A percentile compares a stretch with the other conserved stretches of the same genome.
Conservation (phyloP, 495 filamentous ascomycete species). For the Physcia stellaris region DNA sequence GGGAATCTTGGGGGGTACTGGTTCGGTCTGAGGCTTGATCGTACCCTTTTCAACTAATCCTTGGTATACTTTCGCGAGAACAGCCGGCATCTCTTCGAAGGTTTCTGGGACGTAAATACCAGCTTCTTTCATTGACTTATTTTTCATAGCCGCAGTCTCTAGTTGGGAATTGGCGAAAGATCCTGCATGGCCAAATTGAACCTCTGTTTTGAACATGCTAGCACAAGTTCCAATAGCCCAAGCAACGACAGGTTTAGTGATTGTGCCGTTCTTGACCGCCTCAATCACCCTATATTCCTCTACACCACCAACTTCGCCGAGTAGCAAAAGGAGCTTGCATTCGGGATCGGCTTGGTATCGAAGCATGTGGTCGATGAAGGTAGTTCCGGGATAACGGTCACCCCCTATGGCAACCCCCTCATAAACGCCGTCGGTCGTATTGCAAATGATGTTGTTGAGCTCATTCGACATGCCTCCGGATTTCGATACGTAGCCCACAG, state of each 20-base stretch:
- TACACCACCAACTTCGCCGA: slow-evolving; percentile 98
- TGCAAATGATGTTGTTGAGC: slow-evolving; percentile 96
- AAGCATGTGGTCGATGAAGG: slow-evolving; percentile 96
- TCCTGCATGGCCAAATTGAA: slow-evolving; percentile 97
- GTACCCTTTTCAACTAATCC: slow-evolving; percentile 68
- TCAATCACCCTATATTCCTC: slow-evolving; percentile 99
- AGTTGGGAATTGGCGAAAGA: slow-evolving; percentile 98
- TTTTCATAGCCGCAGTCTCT: slow-evolving; percentile 92
- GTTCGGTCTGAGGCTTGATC: slow-evolving; percentile 77
- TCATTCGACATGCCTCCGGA: slow-evolving; percentile 99
- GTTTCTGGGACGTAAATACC: slow-evolving; percentile 91
- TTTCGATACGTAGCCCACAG: slow-evolving; percentile 98
- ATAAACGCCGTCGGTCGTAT: slow-evolving; percentile 92
- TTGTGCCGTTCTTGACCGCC: slow-evolving; percentile 81
- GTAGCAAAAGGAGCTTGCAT: slow-evolving; percentile 90
- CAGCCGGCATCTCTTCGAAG: slow-evolving; percentile 82
- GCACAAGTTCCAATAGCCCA: slow-evolving; percentile 99
- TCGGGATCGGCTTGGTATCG: slow-evolving; percentile 89
- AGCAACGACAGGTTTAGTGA: slow-evolving; percentile 96
- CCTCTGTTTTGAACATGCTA: slow-evolving; percentile 99
- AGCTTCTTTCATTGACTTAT: slow-evolving; percentile 88
- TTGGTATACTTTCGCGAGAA: slow-evolving; percentile 69
- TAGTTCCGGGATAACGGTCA: slow-evolving; percentile 96
- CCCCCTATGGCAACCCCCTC: slow-evolving; percentile 99
- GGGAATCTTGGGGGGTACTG: slow-evolving; percentile 92